These are phyloP conservation scores for Alnus rubra DNA, from an alignment of 306 rosid species.

Conservation along the genomic window DNA sequence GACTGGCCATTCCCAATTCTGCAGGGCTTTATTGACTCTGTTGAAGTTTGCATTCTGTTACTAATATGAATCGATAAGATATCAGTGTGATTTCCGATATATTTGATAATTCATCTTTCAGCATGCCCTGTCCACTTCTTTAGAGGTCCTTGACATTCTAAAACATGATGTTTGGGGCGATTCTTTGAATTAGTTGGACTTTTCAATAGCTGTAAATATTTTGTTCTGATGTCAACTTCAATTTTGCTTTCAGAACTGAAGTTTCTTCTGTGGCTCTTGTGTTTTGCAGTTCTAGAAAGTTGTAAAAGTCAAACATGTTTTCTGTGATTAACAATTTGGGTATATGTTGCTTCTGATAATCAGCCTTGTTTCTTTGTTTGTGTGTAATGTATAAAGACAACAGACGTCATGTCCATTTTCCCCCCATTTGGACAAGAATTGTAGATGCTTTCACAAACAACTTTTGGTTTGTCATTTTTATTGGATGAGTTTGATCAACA, in stretches of 20 bases:
- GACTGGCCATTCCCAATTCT: not conserved
- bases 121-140: not conserved
- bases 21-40: not conserved
- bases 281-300: not conserved
- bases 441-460: not conserved
- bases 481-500: not conserved
- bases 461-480: too few species aligned
- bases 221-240: not conserved
- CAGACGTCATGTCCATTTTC: not conserved
- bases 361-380: not conserved
- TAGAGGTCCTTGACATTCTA: not conserved
- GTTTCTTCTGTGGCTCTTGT: not conserved
- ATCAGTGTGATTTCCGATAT: not conserved
- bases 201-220: not conserved
- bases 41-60: not conserved
- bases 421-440: conserved; percentile 1
- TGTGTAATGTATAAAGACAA: not conserved
- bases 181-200: not conserved
- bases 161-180: not conserved
- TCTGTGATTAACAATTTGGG: not conserved
- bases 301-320: not conserved
- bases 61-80: not conserved
- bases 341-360: not conserved
- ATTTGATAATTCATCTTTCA: not conserved
- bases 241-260: not conserved